Evolutionary conservation across 2,329 filamentous ascomycete species (phyloP).

Genomic region (Ophidiomyces ophidiicola): DNA sequence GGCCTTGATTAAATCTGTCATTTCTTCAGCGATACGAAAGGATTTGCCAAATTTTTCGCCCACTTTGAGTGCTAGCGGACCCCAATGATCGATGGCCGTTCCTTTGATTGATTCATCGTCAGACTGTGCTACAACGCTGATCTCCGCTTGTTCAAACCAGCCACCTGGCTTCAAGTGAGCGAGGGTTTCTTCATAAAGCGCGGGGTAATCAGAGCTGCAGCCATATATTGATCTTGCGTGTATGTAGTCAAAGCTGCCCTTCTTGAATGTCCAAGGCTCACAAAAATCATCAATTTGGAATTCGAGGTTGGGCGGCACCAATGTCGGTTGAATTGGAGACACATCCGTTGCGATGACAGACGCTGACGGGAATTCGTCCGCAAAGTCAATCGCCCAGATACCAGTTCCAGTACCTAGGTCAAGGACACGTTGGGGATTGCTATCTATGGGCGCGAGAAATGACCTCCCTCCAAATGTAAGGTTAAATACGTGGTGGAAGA

Average conservation of each 20-base stretch:
- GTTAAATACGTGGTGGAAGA: slow-evolving; percentile 29
- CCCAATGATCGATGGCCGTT: slow-evolving; percentile 19
- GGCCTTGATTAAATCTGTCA: slow-evolving; percentile 29
- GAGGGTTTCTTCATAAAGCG: slow-evolving; percentile 24
- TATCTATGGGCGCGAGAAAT: slow-evolving; percentile 27
- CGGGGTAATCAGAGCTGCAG: slow-evolving; percentile 17
- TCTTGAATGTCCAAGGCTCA: slow-evolving; percentile 18
- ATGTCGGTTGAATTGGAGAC: slow-evolving; percentile 3
- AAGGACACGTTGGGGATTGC: slow-evolving; percentile 31
- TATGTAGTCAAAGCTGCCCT: slow-evolving; percentile 19
- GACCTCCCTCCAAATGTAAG: slow-evolving; percentile 29
- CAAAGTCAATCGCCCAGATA: slow-evolving; percentile 25
- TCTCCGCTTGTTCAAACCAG: slow-evolving; percentile 40
- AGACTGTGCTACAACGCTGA: slow-evolving; percentile 31
- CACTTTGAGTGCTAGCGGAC: slow-evolving; percentile 20
- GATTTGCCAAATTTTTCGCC: slow-evolving; percentile 32
- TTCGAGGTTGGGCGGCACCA: slow-evolving; percentile 18
- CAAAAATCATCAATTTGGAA: slow-evolving; percentile 21
- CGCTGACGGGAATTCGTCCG: slow-evolving; percentile 2
- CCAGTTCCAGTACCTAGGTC: slow-evolving; percentile 42
- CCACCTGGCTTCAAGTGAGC: slow-evolving; percentile 34
- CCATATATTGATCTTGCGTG: slow-evolving; percentile 19
- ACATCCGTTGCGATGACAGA: background rate
- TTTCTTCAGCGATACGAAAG: slow-evolving; percentile 25
- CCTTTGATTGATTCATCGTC: slow-evolving; percentile 31